These are phyloP conservation scores for Funneliformis geosporum DNA, from an alignment of 192 early-diverging fungal species.

Conservation along the genomic window DNA sequence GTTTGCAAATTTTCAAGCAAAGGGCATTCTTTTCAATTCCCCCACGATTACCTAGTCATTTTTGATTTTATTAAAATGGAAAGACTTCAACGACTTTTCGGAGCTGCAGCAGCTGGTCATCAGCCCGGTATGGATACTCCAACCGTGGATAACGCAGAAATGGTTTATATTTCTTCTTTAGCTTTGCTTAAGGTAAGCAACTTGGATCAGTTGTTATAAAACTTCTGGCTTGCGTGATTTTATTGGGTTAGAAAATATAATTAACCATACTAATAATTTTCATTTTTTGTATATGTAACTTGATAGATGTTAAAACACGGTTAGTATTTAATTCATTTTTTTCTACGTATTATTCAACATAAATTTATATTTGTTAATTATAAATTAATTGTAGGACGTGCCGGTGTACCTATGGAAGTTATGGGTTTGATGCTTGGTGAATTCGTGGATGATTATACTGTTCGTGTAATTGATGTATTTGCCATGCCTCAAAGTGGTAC, in stretches of 20 bases:
- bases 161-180: conserved; percentile 98
- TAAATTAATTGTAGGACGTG: conserved; percentile 67
- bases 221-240: not conserved
- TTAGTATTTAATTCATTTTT: conserved; percentile 33
- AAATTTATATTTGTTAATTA: not conserved
- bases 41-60: no score
- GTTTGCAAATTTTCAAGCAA: no score
- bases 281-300: not conserved
- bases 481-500: conserved; percentile 99
- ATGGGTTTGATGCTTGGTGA: conserved; percentile 99
- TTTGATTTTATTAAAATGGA: no score
- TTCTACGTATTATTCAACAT: conserved; percentile 28
- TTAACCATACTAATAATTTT: not conserved
- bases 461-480: conserved; percentile 99
- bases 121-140: conserved; percentile 81
- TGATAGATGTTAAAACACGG: conserved; percentile 87
- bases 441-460: conserved; percentile 99
- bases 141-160: conserved; percentile 97
- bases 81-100: no score
- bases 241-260: not conserved
- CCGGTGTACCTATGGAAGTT: conserved; percentile 99
- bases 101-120: conserved; percentile 50
- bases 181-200: conserved; percentile 86
- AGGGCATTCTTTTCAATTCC: no score
- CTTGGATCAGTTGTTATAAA: not conserved